A percentile compares a stretch with the other conserved stretches of the same genome.
Conservation (phyloP, 208 protist genomes). For the Wallacemonas sp. region DNA sequence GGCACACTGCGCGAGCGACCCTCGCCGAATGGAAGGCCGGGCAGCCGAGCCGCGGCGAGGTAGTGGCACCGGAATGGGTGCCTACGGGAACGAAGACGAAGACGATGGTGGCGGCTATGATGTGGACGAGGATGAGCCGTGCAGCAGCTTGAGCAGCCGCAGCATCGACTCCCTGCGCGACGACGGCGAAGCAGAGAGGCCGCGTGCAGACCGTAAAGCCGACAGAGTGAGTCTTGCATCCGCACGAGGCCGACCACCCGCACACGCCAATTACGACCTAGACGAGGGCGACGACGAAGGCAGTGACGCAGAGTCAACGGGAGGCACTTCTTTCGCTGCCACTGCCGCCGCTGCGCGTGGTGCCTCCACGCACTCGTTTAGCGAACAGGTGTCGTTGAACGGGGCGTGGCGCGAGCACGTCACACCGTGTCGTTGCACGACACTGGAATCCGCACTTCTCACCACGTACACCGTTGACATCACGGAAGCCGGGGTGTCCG, state of each 20-base stretch:
- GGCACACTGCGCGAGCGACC: not conserved
- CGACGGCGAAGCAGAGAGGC: not conserved
- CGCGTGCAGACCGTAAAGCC: too few species aligned
- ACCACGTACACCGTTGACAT: constrained; percentile 22
- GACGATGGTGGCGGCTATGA: not conserved
- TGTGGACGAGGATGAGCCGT: constrained; percentile 1
- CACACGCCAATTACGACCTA: too few species aligned
- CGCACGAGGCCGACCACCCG: too few species aligned
- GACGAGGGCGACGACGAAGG: constrained; percentile 13
- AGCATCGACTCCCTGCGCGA: constrained; percentile 2
- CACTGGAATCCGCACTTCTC: constrained; percentile 23
- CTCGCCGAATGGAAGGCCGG: not conserved
- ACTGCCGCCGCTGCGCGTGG: too few species aligned
- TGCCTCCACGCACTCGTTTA: too few species aligned
- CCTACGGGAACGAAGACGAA: not conserved
- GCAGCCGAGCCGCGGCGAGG: not conserved
- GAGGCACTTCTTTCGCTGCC: too few species aligned
- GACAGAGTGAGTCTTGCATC: too few species aligned
- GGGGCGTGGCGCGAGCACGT: constrained; percentile 2
- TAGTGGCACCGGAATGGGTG: not conserved
- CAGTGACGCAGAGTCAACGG: not conserved
- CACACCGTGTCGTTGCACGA: not conserved
- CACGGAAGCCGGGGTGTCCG: not conserved
- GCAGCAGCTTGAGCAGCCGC: not conserved
- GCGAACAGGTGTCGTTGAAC: not conserved